Conservation (phyloP, 306 rosid genomes). For the Prunus mira region DNA sequence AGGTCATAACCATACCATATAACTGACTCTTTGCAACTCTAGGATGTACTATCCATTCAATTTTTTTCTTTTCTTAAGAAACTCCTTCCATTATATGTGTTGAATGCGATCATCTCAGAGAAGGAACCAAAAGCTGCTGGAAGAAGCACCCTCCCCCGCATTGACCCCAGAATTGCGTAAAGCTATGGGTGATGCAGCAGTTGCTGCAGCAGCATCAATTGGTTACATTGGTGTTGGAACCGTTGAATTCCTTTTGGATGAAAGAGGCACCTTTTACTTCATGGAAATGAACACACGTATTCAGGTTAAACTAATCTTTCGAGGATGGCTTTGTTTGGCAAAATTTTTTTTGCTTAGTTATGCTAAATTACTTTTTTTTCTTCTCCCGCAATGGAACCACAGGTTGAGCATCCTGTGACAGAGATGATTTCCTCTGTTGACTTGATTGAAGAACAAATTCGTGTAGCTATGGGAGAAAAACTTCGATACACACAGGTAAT, state of each 20-base stretch:
- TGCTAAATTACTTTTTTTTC: not conserved
- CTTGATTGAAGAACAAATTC: constrained; percentile 96
- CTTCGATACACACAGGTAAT: constrained; percentile 75
- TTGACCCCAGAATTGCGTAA: constrained; percentile 88
- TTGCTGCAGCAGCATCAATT: constrained; percentile 95
- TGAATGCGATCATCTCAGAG: constrained; percentile 43
- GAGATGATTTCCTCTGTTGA: constrained; percentile 96
- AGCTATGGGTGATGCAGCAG: constrained; percentile 99
- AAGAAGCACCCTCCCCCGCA: constrained; percentile 99
- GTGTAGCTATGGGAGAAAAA: constrained; percentile 89
- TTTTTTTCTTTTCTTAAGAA: not conserved
- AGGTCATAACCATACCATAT: not conserved
- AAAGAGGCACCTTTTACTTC: constrained; percentile 97
- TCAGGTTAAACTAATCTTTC: constrained; percentile 58
- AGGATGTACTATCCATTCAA: not conserved
- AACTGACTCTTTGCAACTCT: not conserved
- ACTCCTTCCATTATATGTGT: not conserved
- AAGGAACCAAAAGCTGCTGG: constrained; percentile 91
- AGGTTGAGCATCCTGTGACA: constrained; percentile 99
- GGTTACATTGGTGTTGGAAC: constrained; percentile 98
- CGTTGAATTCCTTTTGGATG: constrained; percentile 93
- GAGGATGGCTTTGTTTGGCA: not conserved
- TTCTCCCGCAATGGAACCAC: constrained; percentile 16
- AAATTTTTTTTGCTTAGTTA: not conserved
- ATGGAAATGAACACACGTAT: constrained; percentile 99